A percentile compares a stretch with the other conserved stretches of the same genome.
Conservation (phyloP, 345 rosid species). For the Bruguiera sexangula region DNA sequence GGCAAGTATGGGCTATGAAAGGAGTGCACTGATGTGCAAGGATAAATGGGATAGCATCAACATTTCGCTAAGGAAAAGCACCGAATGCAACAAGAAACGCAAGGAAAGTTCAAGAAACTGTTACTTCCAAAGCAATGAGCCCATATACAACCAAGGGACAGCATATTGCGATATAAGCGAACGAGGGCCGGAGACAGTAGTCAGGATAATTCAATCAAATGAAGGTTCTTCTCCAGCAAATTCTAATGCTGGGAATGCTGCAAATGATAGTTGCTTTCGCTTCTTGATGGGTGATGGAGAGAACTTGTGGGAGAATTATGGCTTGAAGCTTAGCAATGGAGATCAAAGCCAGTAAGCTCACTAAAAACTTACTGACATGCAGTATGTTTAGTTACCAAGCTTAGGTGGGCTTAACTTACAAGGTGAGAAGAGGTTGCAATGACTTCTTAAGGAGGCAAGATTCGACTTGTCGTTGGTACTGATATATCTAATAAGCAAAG, state of each 20-base stretch:
- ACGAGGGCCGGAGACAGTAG: constrained; percentile 26
- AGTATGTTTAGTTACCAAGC: neutral
- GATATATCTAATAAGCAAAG: too few relatives aligned
- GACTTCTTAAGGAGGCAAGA: too few relatives aligned
- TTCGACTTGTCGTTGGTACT: too few relatives aligned
- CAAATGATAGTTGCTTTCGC: constrained; percentile 62
- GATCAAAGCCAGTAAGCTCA: constrained; percentile 31
- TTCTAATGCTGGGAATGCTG: constrained; percentile 49
- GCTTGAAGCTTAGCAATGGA: constrained; percentile 71
- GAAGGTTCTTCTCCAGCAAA: constrained; percentile 50
- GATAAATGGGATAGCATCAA: constrained; percentile 56
- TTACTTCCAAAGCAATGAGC: constrained; percentile 33
- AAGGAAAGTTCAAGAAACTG: constrained; percentile 53
- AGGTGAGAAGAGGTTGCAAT: neutral
- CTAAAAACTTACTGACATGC: neutral
- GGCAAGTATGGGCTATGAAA: constrained; percentile 49
- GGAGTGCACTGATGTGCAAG: constrained; percentile 45
- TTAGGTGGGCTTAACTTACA: neutral
- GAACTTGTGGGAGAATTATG: constrained; percentile 79
- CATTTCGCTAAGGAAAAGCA: constrained; percentile 37
- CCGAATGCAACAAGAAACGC: constrained; percentile 49
- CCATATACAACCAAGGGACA: constrained; percentile 40
- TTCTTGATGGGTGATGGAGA: constrained; percentile 76
- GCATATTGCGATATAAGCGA: constrained; percentile 37
- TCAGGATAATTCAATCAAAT: constrained; percentile 13